Evolutionary conservation across 108 stramenopile species (phyloP), one percentile per base, ranked within the genome.

Genomic region (Fistulifera pelliculosa): DNA sequence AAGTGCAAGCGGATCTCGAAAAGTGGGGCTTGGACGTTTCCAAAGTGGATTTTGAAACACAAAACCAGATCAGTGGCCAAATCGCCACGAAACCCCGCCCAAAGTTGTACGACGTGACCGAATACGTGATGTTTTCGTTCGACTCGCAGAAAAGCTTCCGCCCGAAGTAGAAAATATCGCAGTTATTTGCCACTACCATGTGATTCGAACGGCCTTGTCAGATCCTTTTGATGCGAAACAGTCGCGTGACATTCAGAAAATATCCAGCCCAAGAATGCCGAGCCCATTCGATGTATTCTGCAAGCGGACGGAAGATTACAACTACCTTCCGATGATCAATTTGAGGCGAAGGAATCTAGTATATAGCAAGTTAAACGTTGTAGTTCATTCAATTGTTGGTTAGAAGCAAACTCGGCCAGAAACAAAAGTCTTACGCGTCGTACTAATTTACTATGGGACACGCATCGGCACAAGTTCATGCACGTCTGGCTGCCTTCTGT

Each of bases 181-280:
- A 1, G 63, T 74, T 3, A 62, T 74, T 12, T 74, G 73, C 47
- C 73, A 74, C 50, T 67, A 61, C 47, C 57, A 74, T 61, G 73
- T 74, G 25, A 74, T 74, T 39, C 61, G 62, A 5, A 23, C 40
- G 2, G 19, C 54, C 4, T 40, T 66, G 31, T 22, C 56, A 6
- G 56, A 57, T 44, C 53, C 53, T n/a, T 51, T 22, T 27, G 15
- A 23, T 27, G 25, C 50, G 5, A n/a, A 23, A 8, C 27, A 16
- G 31, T 18, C 16, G n/a, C 21, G 23, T 19, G 8, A 19, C 2
- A 24, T n/a, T 43, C 14, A 44, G 14, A 23, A 4, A 15, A n/a
- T 13, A 5, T 57, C 8, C 47, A 41, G 18, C 73, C 73, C 0
- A 42, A 41, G 54, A 74, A 74, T 60, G 73, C 67, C 15, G 43